Evolutionary conservation across 768 basidiomycete species (phyloP).

Genomic region (Russula compacta): DNA sequence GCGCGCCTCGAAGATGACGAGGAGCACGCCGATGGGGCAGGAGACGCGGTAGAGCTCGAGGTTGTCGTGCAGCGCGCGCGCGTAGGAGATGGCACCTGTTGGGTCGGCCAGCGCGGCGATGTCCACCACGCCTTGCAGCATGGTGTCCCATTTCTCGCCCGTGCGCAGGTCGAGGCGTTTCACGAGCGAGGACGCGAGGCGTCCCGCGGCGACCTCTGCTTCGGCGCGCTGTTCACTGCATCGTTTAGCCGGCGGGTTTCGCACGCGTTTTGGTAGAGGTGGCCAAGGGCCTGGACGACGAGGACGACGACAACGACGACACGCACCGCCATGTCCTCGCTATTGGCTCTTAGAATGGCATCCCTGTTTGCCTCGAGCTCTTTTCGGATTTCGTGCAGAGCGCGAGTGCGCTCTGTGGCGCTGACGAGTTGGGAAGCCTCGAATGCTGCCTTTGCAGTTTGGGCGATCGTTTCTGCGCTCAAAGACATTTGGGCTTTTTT

Average conservation of each 20-base stretch:
- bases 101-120: constrained; percentile 84
- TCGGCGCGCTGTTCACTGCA: constrained; percentile 60
- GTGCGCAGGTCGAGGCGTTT: constrained; percentile 73
- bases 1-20: constrained; percentile 95
- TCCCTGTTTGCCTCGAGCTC: constrained; percentile 57
- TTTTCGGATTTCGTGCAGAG: constrained; percentile 59
- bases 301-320: too few species aligned
- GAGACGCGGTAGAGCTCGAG: constrained; percentile 90
- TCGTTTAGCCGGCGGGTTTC: too few species aligned
- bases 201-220: constrained; percentile 56
- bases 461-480: constrained; percentile 57
- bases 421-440: constrained; percentile 77
- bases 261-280: too few species aligned
- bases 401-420: constrained; percentile 55
- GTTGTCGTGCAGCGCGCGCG: constrained; percentile 77
- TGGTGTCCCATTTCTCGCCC: constrained; percentile 87
- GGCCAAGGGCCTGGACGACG: too few species aligned
- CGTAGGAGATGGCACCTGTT: constrained; percentile 79
- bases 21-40: constrained; percentile 91
- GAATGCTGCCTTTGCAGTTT: constrained; percentile 74
- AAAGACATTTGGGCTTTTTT: neutral
- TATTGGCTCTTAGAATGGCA: constrained; percentile 74
- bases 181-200: constrained; percentile 75
- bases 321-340: constrained; percentile 58
- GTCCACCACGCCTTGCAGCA: constrained; percentile 84